These are phyloP conservation scores for Zychaea mexicana DNA, from an alignment of 371 early-diverging fungal genomes.

Conservation along the genomic window DNA sequence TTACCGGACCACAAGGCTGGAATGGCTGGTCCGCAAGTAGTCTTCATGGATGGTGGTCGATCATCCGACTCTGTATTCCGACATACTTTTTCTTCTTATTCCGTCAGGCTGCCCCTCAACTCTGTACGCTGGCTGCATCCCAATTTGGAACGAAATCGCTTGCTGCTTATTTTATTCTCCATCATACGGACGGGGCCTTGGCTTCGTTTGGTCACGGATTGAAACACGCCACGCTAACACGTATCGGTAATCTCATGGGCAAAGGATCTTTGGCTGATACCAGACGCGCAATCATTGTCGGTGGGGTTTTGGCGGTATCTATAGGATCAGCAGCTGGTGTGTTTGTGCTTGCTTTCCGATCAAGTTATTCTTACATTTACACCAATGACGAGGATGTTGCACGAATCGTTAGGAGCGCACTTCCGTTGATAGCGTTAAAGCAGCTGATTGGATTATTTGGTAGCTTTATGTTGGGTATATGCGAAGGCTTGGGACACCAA, in stretches of 20 bases:
- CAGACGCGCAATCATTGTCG: not conserved
- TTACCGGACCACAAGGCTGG: not conserved
- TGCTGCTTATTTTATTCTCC: not conserved
- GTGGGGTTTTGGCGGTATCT: not conserved
- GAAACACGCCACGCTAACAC: not conserved
- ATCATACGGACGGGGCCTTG: not conserved
- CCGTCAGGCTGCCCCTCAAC: not conserved
- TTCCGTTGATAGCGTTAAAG: conserved; percentile 72
- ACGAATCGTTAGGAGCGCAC: conserved; percentile 59
- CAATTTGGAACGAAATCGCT: not conserved
- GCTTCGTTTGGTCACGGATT: not conserved
- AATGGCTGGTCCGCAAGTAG: not conserved
- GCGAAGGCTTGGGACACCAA: conserved; percentile 66
- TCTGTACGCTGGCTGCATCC: not conserved
- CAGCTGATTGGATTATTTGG: conserved; percentile 64
- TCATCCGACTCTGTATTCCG: not conserved
- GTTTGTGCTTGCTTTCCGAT: not conserved
- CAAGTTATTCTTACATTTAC: conserved; percentile 35
- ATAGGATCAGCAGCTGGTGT: not conserved
- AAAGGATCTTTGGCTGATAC: not conserved
- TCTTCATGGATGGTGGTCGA: not conserved
- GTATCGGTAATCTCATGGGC: not conserved
- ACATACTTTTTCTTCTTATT: not conserved
- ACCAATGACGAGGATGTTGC: conserved; percentile 64
- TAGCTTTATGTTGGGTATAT: conserved; percentile 58